Evolutionary conservation across 495 filamentous ascomycete genomes (phyloP), one percentile per base, ranked within the genome.

Genomic region (Penicillium canariense): DNA sequence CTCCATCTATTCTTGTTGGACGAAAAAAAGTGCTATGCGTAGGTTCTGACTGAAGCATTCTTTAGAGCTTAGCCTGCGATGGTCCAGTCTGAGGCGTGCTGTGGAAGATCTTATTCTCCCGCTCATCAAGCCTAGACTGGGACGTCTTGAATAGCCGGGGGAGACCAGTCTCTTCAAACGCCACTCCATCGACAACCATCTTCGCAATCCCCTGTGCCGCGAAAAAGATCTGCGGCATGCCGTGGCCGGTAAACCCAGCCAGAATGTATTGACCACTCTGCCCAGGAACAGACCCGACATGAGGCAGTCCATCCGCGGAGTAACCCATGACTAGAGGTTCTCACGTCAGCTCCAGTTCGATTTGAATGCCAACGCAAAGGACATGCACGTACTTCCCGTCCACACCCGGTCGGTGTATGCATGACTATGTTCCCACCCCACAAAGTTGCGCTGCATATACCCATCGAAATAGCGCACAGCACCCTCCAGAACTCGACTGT

Each of bases 191-290:
- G 15, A 58, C 54, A 22, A 79, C 55, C 69, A 81, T 77, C 55
- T 67, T 59, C 4, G 76, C 77, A 35, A 81, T 50, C 1, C 68
- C 77, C 44, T 76, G 66, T 5, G 76, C 75, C 6, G 69, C 66
- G 0, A 80, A 62, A 53, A 77, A 74, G 23, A 78, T 73, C 15
- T 75, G 68, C 0, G 78, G 72, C 78, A 80, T 81, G 0, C 80
- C 78, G 56, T 76, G 74, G 0, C 79, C 79, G 11, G 68, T 76
- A 28, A 77, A 80, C 1, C 77, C 79, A 30, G 77, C 79, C 32
- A 76, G 57, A 18, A 81, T 63, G 27, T 68, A 74, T 45, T 76
- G 70, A 10, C 67, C 68, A 8, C 67, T 52, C 46, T 75, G 68
- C 4, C 64, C 66, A 5, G 79, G 76, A 17, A 82, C 72, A 18